phyloP scores from a whole-genome alignment of 2,329 filamentous ascomycete genomes.

The Rosellinia necatrix region DNA sequence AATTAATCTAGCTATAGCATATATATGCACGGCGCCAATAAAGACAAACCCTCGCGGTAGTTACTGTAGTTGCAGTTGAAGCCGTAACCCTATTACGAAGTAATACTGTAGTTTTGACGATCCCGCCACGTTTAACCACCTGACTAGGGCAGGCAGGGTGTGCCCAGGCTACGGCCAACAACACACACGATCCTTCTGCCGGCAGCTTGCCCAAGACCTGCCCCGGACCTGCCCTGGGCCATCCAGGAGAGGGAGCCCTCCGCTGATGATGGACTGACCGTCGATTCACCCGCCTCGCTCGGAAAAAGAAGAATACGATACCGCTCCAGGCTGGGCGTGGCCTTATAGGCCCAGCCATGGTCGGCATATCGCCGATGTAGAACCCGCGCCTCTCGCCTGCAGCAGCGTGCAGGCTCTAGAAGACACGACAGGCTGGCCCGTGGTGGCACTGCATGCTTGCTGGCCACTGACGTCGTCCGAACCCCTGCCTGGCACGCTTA shows the following conservation, averaged over 20 bases:
- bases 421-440: constrained; percentile 16
- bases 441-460: constrained; percentile 19
- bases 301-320: constrained; percentile 3
- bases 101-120: too few relatives aligned
- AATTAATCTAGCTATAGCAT: too few relatives aligned
- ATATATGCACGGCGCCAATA: too few relatives aligned
- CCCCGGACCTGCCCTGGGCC: too few relatives aligned
- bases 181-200: constrained; percentile 8
- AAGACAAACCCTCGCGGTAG: too few relatives aligned
- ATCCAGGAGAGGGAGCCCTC: too few relatives aligned
- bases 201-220: too few relatives aligned
- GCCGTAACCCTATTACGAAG: too few relatives aligned
- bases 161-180: too few relatives aligned
- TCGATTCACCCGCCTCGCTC: constrained; percentile 1
- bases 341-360: constrained; percentile 1
- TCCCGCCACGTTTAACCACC: too few relatives aligned
- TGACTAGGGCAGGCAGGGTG: too few relatives aligned
- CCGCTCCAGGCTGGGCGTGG: background rate
- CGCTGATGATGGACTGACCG: constrained; percentile 7
- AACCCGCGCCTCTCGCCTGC: constrained; percentile 4
- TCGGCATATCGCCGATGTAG: constrained; percentile 8
- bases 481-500: constrained; percentile 24
- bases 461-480: constrained; percentile 20
- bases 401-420: constrained; percentile 13
- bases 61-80: too few relatives aligned